Percentiles rank a stretch among this genome's conserved stretches.
Conservation (phyloP, 139 green algal species). For the Limnomonas spitsbergensis region DNA sequence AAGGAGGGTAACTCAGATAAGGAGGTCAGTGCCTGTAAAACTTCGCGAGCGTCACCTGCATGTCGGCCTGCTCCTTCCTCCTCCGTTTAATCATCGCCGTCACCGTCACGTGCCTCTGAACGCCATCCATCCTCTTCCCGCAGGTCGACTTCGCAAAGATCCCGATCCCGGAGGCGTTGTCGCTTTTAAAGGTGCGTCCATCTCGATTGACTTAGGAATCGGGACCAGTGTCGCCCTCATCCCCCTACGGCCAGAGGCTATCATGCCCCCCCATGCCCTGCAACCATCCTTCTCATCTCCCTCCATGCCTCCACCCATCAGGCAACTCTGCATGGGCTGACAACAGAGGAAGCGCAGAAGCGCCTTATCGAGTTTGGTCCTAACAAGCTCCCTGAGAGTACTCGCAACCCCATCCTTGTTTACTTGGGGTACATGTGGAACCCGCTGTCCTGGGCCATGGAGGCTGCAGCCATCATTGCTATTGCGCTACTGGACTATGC, state of each 20-base stretch:
- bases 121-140: too few relatives aligned
- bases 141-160: conserved; percentile 78
- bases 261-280: too few relatives aligned
- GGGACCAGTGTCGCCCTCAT: too few relatives aligned
- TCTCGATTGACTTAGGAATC: too few relatives aligned
- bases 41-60: too few relatives aligned
- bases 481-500: conserved; percentile 78
- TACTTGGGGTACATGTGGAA: conserved; percentile 82
- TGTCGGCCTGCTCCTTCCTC: too few relatives aligned
- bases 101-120: too few relatives aligned
- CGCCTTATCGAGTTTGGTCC: conserved; percentile 68
- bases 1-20: conserved; percentile 18
- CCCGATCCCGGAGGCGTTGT: conserved; percentile 45
- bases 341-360: conserved; percentile 42
- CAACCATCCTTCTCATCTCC: too few relatives aligned
- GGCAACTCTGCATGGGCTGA: conserved; percentile 34
- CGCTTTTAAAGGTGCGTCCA: conserved; percentile 45
- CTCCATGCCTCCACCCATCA: too few relatives aligned
- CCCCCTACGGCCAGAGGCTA: too few relatives aligned
- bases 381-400: conserved; percentile 78
- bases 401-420: conserved; percentile 58
- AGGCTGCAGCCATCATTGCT: conserved; percentile 78
- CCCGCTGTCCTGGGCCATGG: conserved; percentile 82
- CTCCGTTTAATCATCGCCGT: too few relatives aligned
- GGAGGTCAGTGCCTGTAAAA: not conserved